phyloP scores from a whole-genome alignment of 73 alveolate species.

The Breviolum minutum region DNA sequence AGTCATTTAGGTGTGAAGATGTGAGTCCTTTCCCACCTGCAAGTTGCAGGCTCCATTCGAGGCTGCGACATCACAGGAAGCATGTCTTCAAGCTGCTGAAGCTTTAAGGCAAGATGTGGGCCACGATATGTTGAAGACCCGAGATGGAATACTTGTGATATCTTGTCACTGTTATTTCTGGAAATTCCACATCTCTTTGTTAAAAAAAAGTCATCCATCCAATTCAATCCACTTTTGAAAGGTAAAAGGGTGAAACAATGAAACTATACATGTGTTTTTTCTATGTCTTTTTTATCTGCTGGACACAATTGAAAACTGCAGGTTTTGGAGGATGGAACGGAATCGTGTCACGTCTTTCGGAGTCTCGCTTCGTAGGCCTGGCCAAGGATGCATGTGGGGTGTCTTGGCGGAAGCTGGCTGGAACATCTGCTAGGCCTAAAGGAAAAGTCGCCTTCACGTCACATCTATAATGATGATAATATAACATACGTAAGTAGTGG shows the following conservation, averaged over 20 bases:
- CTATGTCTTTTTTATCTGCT: no score
- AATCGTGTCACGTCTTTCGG: background rate
- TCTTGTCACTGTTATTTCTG: background rate
- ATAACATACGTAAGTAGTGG: no score
- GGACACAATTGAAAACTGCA: no score
- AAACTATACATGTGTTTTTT: no score
- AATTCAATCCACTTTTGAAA: no score
- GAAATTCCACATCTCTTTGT: no score
- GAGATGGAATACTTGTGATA: no score
- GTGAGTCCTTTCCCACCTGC: no score
- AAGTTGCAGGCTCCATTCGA: constrained; percentile 16
- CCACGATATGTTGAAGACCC: background rate
- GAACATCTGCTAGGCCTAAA: background rate
- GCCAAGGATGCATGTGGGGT: constrained; percentile 18
- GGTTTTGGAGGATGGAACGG: background rate
- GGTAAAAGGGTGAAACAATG: no score
- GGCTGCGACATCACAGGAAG: background rate
- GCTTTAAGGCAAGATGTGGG: constrained; percentile 17
- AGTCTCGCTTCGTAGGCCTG: background rate
- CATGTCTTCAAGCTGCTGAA: constrained; percentile 35
- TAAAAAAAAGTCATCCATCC: no score
- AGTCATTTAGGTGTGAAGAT: background rate
- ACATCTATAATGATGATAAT: no score
- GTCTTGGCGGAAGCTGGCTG: background rate
- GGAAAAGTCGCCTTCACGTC: background rate